phyloP scores from a whole-genome alignment of 352 stramenopile species.

The Phytophthora podocarpi region DNA sequence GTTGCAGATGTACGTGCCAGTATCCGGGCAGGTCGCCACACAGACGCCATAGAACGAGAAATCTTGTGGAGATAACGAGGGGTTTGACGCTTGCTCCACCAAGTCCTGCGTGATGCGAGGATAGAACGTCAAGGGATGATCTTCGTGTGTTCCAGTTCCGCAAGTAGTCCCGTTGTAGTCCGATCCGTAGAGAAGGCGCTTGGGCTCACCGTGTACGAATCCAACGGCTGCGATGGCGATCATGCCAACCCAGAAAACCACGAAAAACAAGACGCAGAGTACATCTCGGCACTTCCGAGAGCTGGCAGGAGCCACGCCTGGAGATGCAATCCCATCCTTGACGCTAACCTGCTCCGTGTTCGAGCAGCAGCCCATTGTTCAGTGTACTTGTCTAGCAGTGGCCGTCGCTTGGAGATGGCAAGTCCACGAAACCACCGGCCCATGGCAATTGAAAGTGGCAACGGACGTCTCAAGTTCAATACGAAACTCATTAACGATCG shows the following conservation, averaged over 20 bases:
- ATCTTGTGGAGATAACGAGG: conserved; percentile 43
- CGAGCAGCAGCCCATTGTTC: conserved; percentile 70
- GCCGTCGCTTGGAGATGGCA: not conserved
- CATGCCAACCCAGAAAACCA: conserved; percentile 82
- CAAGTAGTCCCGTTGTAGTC: conserved; percentile 84
- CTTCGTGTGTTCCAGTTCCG: conserved; percentile 43
- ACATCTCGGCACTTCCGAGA: conserved; percentile 74
- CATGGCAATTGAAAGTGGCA: not conserved
- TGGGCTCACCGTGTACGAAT: conserved; percentile 66
- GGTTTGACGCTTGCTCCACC: conserved; percentile 54
- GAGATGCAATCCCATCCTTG: conserved; percentile 31
- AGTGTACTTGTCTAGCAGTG: conserved; percentile 6
- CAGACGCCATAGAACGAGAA: conserved; percentile 80
- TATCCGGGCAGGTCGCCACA: conserved; percentile 53
- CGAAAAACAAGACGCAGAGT: conserved; percentile 69
- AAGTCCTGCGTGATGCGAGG: conserved; percentile 81
- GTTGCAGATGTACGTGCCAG: conserved; percentile 70
- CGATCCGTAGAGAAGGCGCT: conserved; percentile 69
- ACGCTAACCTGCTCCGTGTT: conserved; percentile 52
- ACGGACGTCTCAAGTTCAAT: not conserved
- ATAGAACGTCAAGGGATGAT: conserved; percentile 65
- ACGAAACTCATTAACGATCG: conserved; percentile 5
- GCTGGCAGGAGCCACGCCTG: conserved; percentile 55
- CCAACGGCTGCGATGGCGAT: conserved; percentile 57
- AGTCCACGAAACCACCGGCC: conserved; percentile 17